Base-by-base conservation (phyloP, 2,329 filamentous ascomycete genomes). In the Aspergillus uvarum region DNA sequence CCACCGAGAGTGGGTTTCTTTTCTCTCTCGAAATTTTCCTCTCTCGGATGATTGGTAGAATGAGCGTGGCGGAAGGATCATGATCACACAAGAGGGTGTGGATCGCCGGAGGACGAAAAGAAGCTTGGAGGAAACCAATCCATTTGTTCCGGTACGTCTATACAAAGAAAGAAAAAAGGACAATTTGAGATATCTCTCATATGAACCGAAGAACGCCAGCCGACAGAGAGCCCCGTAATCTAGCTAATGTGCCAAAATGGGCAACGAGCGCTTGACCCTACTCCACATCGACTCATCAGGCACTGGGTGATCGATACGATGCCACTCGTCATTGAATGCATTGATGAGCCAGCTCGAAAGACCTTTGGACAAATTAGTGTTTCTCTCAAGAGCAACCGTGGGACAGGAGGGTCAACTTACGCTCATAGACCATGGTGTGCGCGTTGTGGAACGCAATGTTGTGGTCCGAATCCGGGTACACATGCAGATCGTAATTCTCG, bases 391-490 rank as follows among this genome's bases (percentile, higher is more conserved):
- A 11, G 12, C 26, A 12, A 24, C 7, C 7, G 26, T 1, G 8
- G 8, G 2, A 2, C 5, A 24, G 32, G 47, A 16, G 4, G 4
- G 4, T 10, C 4, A 32, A 62, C 92, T 84, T 80, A 96, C 92
- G 96, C 67, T 96, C 90, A 72, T 95, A 98, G 6, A 99, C 93
- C 68, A 98, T 91, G 59, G 81, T 82, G 73, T 96, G 93, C 29
- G 91, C 96, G 73, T 93, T 93, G 74, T 99, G 94, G 73, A 98
- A 99, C 72, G 87, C 92, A 62, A 99, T 99, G 62, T 89, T 86
- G 76, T 99, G 95, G 77, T 99, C 92, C 56, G 91, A 96, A 74
- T 99, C 95, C 0, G 95, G 95, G 77, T 96, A 99, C 58, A 98
- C 87, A 74, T 98, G 94, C 12, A 99, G 87, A 72, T 99, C 95